phyloP scores from a whole-genome alignment of 73 alveolate species.

The Uronychia setigera region DNA sequence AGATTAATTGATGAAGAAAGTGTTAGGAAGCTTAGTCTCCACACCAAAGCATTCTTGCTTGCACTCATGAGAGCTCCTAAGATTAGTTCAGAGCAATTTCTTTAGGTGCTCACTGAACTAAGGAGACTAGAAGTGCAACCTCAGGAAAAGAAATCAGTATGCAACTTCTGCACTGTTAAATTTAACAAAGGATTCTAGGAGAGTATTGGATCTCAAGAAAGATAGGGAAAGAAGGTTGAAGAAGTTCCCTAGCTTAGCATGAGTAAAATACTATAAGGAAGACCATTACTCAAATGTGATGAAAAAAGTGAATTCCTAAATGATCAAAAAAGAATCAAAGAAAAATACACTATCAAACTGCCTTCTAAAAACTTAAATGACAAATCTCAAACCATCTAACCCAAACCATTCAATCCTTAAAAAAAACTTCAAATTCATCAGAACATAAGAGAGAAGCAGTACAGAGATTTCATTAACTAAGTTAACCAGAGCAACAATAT shows the following conservation, averaged over 20 bases:
- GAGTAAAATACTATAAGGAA: neutral
- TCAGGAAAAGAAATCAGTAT: neutral
- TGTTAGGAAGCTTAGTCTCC: neutral
- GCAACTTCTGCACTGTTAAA: neutral
- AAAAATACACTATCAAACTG: neutral
- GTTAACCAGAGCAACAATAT: no score
- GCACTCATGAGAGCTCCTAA: neutral
- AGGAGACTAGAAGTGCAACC: neutral
- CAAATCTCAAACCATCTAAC: no score
- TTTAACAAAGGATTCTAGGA: neutral
- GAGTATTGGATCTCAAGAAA: neutral
- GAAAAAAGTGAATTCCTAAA: neutral
- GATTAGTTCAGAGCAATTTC: neutral
- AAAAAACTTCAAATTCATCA: no score
- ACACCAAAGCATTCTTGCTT: neutral
- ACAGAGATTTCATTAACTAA: no score
- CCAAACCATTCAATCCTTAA: no score
- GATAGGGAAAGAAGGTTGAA: neutral
- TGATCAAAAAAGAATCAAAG: neutral
- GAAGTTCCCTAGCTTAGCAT: neutral
- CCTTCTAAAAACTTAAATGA: no score
- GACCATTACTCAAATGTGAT: neutral
- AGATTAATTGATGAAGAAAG: no score
- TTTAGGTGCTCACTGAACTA: neutral
- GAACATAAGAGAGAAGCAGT: no score